These are phyloP conservation scores for Aureobasidium sp. DNA, from an alignment of 2,329 filamentous ascomycete species.

Conservation along the genomic window DNA sequence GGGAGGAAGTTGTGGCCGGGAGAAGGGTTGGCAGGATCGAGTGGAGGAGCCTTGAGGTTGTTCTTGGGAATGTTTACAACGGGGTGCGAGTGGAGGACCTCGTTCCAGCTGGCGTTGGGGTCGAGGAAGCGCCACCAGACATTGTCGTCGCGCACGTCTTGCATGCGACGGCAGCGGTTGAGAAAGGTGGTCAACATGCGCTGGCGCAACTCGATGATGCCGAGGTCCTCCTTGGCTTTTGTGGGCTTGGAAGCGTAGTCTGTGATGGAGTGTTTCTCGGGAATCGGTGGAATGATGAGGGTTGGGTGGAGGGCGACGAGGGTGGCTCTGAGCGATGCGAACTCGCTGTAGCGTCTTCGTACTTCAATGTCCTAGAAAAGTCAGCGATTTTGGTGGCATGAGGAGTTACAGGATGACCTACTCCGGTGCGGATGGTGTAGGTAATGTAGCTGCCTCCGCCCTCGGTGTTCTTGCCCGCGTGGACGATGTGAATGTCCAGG, in stretches of 20 bases:
- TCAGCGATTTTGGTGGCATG: background rate
- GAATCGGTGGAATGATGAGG: conserved; percentile 90
- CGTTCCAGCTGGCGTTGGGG: conserved; percentile 96
- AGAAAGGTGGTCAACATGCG: conserved; percentile 95
- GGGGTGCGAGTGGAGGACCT: conserved; percentile 89
- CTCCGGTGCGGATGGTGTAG: conserved; percentile 92
- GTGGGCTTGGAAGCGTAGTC: conserved; percentile 98
- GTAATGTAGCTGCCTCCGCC: conserved; percentile 91
- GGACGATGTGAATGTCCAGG: conserved; percentile 81
- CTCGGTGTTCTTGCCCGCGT: conserved; percentile 91
- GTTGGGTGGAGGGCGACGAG: conserved; percentile 90
- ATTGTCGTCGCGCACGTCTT: conserved; percentile 82
- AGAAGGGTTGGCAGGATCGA: conserved; percentile 88
- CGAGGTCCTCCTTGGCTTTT: conserved; percentile 93
- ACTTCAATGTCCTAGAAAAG: conserved; percentile 78
- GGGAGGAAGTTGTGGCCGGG: conserved; percentile 82
- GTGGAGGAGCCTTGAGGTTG: conserved; percentile 86
- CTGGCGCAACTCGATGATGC: conserved; percentile 94
- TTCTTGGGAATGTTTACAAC: conserved; percentile 89
- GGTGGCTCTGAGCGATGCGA: conserved; percentile 81
- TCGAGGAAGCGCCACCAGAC: conserved; percentile 98
- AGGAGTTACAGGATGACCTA: conserved; percentile 39
- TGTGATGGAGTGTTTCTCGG: conserved; percentile 97
- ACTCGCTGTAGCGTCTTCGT: conserved; percentile 90
- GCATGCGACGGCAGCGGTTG: conserved; percentile 89